These are phyloP conservation scores for Chrysoporthe cubensis DNA, from an alignment of 2,329 filamentous ascomycete genomes.

Conservation along the genomic window DNA sequence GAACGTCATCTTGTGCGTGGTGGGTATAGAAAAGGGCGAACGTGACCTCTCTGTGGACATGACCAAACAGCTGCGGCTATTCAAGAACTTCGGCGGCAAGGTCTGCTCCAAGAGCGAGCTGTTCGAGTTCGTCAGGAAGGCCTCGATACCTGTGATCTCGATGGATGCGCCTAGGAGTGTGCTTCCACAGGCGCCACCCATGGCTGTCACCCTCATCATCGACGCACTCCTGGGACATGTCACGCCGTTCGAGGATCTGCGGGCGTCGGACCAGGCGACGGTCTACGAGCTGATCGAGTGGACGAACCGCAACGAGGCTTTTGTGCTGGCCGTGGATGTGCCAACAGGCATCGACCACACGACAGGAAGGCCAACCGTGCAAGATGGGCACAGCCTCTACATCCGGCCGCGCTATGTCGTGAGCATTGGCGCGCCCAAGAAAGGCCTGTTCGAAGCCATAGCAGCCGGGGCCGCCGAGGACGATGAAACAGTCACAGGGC, in stretches of 20 bases:
- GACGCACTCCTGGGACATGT: conserved; percentile 89
- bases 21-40: conserved; percentile 81
- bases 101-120: conserved; percentile 66
- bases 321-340: conserved; percentile 85
- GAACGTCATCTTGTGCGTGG: conserved; percentile 80
- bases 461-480: conserved; percentile 59
- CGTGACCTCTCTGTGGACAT: conserved; percentile 80
- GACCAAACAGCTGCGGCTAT: conserved; percentile 79
- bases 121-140: conserved; percentile 61
- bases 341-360: conserved; percentile 86
- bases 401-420: conserved; percentile 83
- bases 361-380: conserved; percentile 66
- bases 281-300: conserved; percentile 91
- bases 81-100: conserved; percentile 80
- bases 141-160: conserved; percentile 42
- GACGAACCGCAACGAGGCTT: conserved; percentile 85
- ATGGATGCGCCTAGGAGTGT: conserved; percentile 41
- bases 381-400: conserved; percentile 78
- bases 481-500: conserved; percentile 39
- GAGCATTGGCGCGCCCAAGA: conserved; percentile 84
- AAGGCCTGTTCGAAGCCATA: conserved; percentile 79
- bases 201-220: conserved; percentile 78
- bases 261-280: conserved; percentile 78
- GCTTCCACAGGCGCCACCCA: conserved; percentile 54
- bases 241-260: conserved; percentile 84